Conservation (phyloP, 1,139 yeast species). For the Meyerozyma guilliermondii region DNA sequence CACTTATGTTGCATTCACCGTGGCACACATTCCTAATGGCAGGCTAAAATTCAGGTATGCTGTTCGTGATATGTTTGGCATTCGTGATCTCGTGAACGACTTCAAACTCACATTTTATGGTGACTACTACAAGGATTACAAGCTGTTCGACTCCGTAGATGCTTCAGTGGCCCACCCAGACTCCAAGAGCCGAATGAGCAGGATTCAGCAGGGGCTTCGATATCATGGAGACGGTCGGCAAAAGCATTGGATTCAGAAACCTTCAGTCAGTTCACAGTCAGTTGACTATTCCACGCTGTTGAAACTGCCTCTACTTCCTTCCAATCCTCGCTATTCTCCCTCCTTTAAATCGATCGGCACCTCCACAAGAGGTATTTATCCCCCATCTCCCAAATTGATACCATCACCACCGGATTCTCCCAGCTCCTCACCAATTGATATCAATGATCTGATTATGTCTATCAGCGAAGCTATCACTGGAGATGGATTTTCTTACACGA, state of each 20-base stretch:
- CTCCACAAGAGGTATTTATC: conserved; percentile 29
- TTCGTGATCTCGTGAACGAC: conserved; percentile 72
- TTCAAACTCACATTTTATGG: conserved; percentile 66
- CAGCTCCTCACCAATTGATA: conserved; percentile 8
- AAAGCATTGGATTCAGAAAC: conserved; percentile 67
- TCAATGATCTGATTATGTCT: conserved; percentile 9
- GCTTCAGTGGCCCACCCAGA: conserved; percentile 66
- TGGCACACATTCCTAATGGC: conserved; percentile 59
- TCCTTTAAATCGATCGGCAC: conserved; percentile 30
- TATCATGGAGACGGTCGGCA: conserved; percentile 73
- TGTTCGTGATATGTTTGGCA: conserved; percentile 69
- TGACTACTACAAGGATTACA: conserved; percentile 66
- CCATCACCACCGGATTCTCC: conserved; percentile 22
- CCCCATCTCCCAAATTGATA: conserved; percentile 22
- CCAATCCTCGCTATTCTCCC: conserved; percentile 19
- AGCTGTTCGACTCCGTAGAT: conserved; percentile 78
- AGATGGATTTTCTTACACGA: conserved; percentile 26
- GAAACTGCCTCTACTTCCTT: conserved; percentile 6
- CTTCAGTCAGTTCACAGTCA: conserved; percentile 17
- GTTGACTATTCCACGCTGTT: conserved; percentile 25
- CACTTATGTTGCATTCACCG: conserved; percentile 67
- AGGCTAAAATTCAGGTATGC: conserved; percentile 60
- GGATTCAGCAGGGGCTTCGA: conserved; percentile 80
- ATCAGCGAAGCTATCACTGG: conserved; percentile 25
- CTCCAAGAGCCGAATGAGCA: conserved; percentile 59